Evolutionary conservation across 2,329 filamentous ascomycete species (phyloP), one percentile per base, ranked within the genome.

Genomic region (Gaeumannomyces sp.): DNA sequence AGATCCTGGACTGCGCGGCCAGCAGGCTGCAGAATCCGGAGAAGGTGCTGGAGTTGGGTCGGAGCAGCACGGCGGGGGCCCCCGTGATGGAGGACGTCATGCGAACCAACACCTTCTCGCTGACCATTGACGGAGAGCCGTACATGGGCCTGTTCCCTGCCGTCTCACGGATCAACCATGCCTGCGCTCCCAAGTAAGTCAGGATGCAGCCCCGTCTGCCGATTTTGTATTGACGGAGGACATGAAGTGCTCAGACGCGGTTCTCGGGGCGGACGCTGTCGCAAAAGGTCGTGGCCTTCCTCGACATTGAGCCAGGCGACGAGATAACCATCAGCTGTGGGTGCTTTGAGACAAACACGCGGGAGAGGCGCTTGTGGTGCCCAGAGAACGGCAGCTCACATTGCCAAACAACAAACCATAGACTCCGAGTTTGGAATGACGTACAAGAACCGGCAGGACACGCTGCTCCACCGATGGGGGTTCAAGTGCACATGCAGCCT

Each of bases 31-130:
- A 66, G 2, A 69, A 72, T 16, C 72, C 72, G 1, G 70, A 69
- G 19, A 68, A 61, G 38, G 69, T 77, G 56, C 68, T 70, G 38
- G 65, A 65, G 25, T 70, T 77, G 58, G 70, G 70, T 35, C 68
- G 67, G 29, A 73, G 68, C 56, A 72, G 66, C n/a, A 71, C 66
- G n/a, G 62, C 66, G 1, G 68, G 64, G 13, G 53, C 64, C 13
- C 56, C 63, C 25, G 27, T 59, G 1, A 69, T 76, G 50, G 76
- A 78, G 68, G 74, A 77, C 58, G 65, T 77, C 10, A 65, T 78
- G 65, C 68, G 74, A 59, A 76, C 74, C 1, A 77, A 77, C 65
- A 69, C 72, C 2, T 76, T 76, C 65, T 71, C 68, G 27, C 70
- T 71, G 33, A 64, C 64, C n/a, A 56, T 76, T 13, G 71, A 67